Evolutionary conservation across 805 yeast genomes (phyloP), one percentile per base, ranked within the genome.

Genomic region (Yamadazyma scolyti): DNA sequence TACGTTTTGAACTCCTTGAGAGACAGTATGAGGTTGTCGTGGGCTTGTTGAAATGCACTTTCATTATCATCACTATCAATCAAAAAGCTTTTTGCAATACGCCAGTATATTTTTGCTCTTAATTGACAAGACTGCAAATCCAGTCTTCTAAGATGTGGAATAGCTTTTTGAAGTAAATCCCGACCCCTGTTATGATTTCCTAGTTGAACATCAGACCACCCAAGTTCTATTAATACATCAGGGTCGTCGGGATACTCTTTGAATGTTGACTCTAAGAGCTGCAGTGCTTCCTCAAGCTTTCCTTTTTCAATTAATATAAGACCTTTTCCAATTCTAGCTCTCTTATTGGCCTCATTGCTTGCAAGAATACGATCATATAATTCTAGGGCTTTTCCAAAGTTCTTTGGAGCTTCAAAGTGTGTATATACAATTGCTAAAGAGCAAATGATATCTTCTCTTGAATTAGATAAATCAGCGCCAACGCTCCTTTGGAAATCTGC

Each of bases 381-480:
- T 28, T 75, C 75, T 17, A 82, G 50, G 0, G 98, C 97, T 16
- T 79, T 67, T 2, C 74, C 66, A 48, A 76, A 86, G 56, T 90
- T 84, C 54, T 87, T 87, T 8, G 97, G 98, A 0, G 97, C 83
- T 52, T 90, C 96, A 48, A 79, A 73, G 49, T 85, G 82, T 0
- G 95, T 84, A 49, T 88, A 85, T 1, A 82, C 71, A 1, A 79
- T 73, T 0, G 93, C 97, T 33, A 85, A 64, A 15, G 75, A 66
- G 21, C 87, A 69, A 6, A 82, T 64, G 14, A 85, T 58, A 30
- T 78, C 82, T 30, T 68, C 68, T 42, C 68, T 75, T 1, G 88
- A 67, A 39, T 76, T 59, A 1, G 53, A 50, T 23, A 85, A 61
- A 7, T 55, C 49, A 6, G 71, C 58, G 0, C 80, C 79, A 3